Percentiles rank a stretch among this genome's conserved stretches.
phyloP scores from a whole-genome alignment of 2,329 filamentous ascomycete genomes.

The Xylariaceae sp. region DNA sequence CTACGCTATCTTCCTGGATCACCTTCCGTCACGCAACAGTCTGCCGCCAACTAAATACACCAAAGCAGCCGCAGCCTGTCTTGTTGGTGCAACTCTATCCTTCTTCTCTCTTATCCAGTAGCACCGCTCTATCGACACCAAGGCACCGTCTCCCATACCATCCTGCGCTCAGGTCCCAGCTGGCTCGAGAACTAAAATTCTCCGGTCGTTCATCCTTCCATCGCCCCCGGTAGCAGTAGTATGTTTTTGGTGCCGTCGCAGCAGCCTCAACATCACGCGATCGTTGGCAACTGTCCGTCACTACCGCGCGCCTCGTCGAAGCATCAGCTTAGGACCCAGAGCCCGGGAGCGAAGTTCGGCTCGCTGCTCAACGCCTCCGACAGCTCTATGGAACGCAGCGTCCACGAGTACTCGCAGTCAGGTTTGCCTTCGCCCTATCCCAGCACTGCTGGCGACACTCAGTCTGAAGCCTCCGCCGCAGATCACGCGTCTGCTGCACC shows the following conservation, averaged over 20 bases:
- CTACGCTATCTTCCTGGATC: conserved; percentile 26
- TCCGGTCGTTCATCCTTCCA: conserved; percentile 19
- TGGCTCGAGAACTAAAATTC: conserved; percentile 27
- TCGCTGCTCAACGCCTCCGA: conserved; percentile 22
- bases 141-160: conserved; percentile 20
- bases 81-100: conserved; percentile 25
- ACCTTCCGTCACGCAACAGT: conserved; percentile 21
- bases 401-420: conserved; percentile 76
- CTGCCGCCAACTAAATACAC: conserved; percentile 30
- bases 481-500: conserved; percentile 91
- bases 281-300: conserved; percentile 24
- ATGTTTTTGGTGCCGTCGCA: conserved; percentile 27
- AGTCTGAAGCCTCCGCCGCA: conserved; percentile 81
- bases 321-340: conserved; percentile 20
- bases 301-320: conserved; percentile 19
- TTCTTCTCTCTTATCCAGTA: conserved; percentile 22
- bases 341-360: conserved; percentile 22
- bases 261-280: conserved; percentile 20
- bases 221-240: conserved; percentile 24
- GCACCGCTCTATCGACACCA: conserved; percentile 17
- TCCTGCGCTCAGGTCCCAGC: conserved; percentile 19
- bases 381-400: conserved; percentile 51
- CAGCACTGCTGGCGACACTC: conserved; percentile 57
- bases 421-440: conserved; percentile 73
- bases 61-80: conserved; percentile 26